Base-by-base conservation (phyloP, 768 basidiomycete species). In the Amanita phalloides region DNA sequence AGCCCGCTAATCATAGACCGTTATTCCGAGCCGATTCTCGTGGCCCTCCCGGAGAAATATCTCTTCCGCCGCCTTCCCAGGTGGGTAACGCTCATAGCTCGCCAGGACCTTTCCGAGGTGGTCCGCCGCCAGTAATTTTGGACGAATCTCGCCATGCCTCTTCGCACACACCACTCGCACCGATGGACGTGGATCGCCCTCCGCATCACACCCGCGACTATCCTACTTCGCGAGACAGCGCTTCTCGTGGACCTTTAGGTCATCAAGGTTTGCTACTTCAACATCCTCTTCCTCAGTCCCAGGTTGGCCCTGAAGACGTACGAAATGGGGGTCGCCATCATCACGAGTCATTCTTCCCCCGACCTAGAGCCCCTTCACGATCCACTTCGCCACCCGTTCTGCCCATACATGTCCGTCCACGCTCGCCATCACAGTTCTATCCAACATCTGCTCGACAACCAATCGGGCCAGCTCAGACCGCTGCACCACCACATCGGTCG, bases 71-170 rank as follows among this genome's bases (percentile, higher is more conserved):
- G 6, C 82, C 84, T 1, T 76, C 81, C 14, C 74, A 74, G 41
- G 69, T 71, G 1, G 64, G 70, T 43, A 64, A 67, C 14, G 61
- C 68, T 41, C 74, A 75, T n/a, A 72, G 75, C 8, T 79, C 80
- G 1, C 83, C 86, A 0, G 78, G 79, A 14, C 89, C 89, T 10
- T 91, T 90, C 71, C 70, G 89, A 55, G 88, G 88, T 32, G 86
- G 87, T 2, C 84, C 86, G 2, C 89, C 89, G 5, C 88, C 89
- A 9, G 83, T 90, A 37, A 75, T 86, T 48, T 66, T 90, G 7
- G 87, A 90, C 54, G 89, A 90, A 58, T 71, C 71, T 6, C 76
- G 84, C n/a, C 85, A 86, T 49, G 62, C 71, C 0, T 76, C 78
- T 7, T 77, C 79, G 3, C 85, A 86, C 55, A 78, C 84, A 0